These are phyloP conservation scores for Trichoderma aggressivum DNA, from an alignment of 2,329 filamentous ascomycete species.

Conservation along the genomic window DNA sequence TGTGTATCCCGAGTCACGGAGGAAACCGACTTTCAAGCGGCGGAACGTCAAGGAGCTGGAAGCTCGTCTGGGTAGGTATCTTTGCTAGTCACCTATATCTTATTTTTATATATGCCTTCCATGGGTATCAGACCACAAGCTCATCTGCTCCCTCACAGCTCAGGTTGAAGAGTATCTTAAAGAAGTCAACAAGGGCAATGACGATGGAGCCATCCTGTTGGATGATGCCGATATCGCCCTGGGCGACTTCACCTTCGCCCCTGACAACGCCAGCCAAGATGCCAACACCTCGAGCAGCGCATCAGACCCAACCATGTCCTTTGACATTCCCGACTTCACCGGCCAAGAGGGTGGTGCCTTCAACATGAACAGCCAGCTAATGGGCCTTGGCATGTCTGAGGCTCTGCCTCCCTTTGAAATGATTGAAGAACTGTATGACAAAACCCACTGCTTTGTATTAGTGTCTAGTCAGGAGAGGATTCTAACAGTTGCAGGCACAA, in stretches of 20 bases:
- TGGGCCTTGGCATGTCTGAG: conserved; percentile 78
- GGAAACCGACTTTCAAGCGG: conserved; percentile 83
- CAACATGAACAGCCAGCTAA: conserved; percentile 45
- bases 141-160: conserved; percentile 42
- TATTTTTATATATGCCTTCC: neutral
- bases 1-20: conserved; percentile 81
- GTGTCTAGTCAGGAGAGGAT: neutral
- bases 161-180: conserved; percentile 80
- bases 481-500: conserved; percentile 51
- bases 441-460: neutral
- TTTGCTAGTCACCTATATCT: neutral
- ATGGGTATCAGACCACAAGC: neutral
- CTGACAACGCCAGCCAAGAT: conserved; percentile 20
- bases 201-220: conserved; percentile 14
- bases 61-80: conserved; percentile 70
- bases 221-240: conserved; percentile 12
- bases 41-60: conserved; percentile 90
- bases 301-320: conserved; percentile 19
- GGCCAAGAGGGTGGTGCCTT: conserved; percentile 19
- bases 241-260: conserved; percentile 19
- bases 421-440: conserved; percentile 73
- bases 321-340: conserved; percentile 21
- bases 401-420: conserved; percentile 73
- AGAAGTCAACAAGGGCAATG: conserved; percentile 49
- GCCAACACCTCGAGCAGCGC: conserved; percentile 13